Evolutionary conservation across 2,329 filamentous ascomycete species (phyloP), one percentile per base, ranked within the genome.

Genomic region (Botrytis medusae): DNA sequence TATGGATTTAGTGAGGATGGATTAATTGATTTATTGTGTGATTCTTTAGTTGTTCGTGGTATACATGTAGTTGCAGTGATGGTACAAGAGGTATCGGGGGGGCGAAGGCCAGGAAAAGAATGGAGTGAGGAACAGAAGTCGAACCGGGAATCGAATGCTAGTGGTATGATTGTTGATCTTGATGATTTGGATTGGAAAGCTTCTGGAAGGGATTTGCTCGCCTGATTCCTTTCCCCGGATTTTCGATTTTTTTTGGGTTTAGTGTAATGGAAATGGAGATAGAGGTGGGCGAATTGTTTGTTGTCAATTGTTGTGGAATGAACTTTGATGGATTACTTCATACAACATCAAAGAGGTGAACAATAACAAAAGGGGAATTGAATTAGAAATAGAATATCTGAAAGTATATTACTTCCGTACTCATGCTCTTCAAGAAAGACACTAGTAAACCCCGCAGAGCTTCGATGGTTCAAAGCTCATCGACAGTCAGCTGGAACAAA

Each of bases 141-240:
- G 63, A 34, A 61, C 51, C 18, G 51, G 40, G 37, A 60, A n/a
- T 70, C 42, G 63, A 60, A 61, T 69, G 65, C 18, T 44, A 29
- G 48, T 72, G 71, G 63, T 72, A 72, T 61, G 71, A 68, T 67
- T 71, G 54, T 63, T 70, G 68, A 61, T 62, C 68, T 65, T 34
- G 25, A 61, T 61, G 62, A 51, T 61, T 42, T 42, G 40, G 25
- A 40, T 37, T 32, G 32, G 62, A 72, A n/a, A 61, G 62, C 62
- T 46, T 68, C 51, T 64, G 44, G 46, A n/a, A 37, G 61, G 61
- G 37, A 69, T 68, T 61, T 72, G 62, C 54, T 72, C 71, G 71
- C 42, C 63, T 72, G 71, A 69, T 72, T 22, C 44, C 25, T 59
- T 69, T 69, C 71, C 71, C 71, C 71, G 25, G 71, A 72, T 72